Evolutionary conservation across 2,329 filamentous ascomycete species (phyloP).

Genomic region (Tolypocladium album): DNA sequence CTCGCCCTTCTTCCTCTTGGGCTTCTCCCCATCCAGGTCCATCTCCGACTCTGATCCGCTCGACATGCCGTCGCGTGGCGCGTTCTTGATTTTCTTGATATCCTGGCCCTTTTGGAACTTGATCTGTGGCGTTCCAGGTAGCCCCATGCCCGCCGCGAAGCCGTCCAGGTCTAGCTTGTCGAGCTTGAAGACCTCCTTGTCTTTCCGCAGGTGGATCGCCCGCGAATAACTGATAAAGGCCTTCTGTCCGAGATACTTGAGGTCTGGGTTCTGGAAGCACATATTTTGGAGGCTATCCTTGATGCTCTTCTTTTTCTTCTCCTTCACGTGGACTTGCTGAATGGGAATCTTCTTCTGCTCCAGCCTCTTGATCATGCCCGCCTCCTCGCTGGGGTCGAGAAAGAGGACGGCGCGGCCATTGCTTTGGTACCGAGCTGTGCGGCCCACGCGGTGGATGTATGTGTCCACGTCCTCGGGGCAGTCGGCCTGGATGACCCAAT

Average conservation of each 20-base stretch:
- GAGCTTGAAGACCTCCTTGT: slow-evolving; percentile 85
- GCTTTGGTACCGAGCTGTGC: slow-evolving; percentile 87
- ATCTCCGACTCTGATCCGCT: slow-evolving; percentile 48
- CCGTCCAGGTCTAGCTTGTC: slow-evolving; percentile 75
- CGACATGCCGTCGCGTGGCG: slow-evolving; percentile 56
- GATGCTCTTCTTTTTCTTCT: slow-evolving; percentile 83
- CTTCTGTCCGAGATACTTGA: slow-evolving; percentile 94
- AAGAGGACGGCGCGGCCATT: slow-evolving; percentile 84
- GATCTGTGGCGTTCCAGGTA: slow-evolving; percentile 86
- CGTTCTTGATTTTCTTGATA: slow-evolving; percentile 79
- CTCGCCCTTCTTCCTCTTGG: slow-evolving; percentile 53
- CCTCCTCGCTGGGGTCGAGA: slow-evolving; percentile 83
- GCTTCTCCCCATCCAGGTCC: slow-evolving; percentile 40
- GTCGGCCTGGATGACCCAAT: slow-evolving; percentile 98
- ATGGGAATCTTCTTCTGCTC: slow-evolving; percentile 86
- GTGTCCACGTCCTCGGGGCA: slow-evolving; percentile 95
- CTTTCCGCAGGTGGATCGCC: slow-evolving; percentile 77
- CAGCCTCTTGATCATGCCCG: slow-evolving; percentile 77
- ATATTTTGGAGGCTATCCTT: slow-evolving; percentile 80
- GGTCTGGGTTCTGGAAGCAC: slow-evolving; percentile 87
- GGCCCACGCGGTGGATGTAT: slow-evolving; percentile 91
- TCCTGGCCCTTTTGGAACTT: slow-evolving; percentile 88
- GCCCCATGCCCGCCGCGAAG: slow-evolving; percentile 73
- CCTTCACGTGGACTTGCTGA: slow-evolving; percentile 72
- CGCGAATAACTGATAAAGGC: slow-evolving; percentile 86